Evolutionary conservation across 2,329 filamentous ascomycete genomes (phyloP).

Genomic region (Ceratocystis cacaofunesta): DNA sequence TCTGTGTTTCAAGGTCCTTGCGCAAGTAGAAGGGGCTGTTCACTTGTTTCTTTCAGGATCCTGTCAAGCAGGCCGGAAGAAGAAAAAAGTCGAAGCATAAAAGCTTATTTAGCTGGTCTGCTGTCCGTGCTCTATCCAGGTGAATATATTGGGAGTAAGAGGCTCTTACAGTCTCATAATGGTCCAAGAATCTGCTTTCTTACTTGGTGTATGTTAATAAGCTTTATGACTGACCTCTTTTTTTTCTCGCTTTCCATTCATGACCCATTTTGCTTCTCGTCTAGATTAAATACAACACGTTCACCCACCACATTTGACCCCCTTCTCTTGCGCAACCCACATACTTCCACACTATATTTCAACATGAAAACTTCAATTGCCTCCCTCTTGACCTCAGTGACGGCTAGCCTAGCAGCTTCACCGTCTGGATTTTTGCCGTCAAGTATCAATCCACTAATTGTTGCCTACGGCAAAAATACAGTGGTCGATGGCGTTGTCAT

Average conservation of each 20-base stretch:
- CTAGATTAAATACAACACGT: background rate
- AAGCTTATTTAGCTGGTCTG: background rate
- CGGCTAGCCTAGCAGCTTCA: constrained; percentile 27
- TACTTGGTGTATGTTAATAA: background rate
- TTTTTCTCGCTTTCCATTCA: constrained; percentile 4
- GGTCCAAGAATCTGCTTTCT: background rate
- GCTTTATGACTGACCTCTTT: background rate
- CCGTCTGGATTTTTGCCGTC: constrained; percentile 29
- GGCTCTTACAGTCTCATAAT: background rate
- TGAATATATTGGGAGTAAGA: background rate
- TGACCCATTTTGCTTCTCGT: constrained; percentile 4
- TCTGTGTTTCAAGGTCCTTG: constrained; percentile 1
- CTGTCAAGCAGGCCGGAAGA: background rate
- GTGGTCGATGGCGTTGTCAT: constrained; percentile 28
- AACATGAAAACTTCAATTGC: constrained; percentile 22
- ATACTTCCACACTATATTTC: background rate
- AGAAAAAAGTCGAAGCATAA: background rate
- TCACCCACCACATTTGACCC: background rate
- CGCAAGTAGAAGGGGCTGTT: background rate
- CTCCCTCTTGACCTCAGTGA: constrained; percentile 23
- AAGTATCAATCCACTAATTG: constrained; percentile 27
- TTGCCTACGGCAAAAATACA: constrained; percentile 26
- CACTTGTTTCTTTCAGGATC: background rate
- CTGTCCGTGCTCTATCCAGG: background rate
- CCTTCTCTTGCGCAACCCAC: background rate